These are phyloP conservation scores for Calonectria pteridis DNA, from an alignment of 2,329 filamentous ascomycete genomes.

Conservation along the genomic window DNA sequence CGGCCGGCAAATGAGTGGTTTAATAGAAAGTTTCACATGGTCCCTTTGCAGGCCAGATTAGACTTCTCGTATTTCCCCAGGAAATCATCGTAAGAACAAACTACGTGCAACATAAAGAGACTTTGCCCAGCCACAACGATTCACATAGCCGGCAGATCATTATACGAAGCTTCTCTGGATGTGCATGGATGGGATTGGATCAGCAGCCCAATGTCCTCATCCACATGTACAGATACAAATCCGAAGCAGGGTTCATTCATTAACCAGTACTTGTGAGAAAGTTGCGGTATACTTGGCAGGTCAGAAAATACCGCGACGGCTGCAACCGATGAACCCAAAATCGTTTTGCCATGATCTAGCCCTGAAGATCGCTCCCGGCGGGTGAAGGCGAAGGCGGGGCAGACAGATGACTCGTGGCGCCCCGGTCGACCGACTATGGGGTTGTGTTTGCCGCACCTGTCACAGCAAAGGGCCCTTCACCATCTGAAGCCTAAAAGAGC, in stretches of 20 bases:
- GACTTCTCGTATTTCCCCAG: conserved; percentile 25
- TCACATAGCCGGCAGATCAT: conserved; percentile 2
- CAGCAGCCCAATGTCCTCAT: neutral
- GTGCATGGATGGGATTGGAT: neutral
- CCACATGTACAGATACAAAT: neutral
- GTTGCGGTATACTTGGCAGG: neutral
- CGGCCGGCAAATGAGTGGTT: neutral
- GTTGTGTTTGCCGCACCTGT: conserved; percentile 41
- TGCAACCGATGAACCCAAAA: neutral
- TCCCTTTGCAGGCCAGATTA: neutral
- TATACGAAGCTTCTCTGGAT: neutral
- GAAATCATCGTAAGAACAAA: conserved; percentile 17
- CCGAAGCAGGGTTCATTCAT: neutral
- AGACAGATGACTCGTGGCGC: conserved; percentile 16
- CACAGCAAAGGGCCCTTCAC: conserved; percentile 37
- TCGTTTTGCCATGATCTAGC: conserved; percentile 17
- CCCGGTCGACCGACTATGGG: conserved; percentile 18
- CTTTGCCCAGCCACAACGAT: neutral
- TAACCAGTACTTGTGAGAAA: neutral
- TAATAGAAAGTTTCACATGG: neutral
- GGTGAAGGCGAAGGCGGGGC: conserved; percentile 17
- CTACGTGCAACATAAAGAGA: neutral
- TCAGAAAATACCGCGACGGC: conserved; percentile 18
- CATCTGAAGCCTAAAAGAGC: conserved; percentile 34
- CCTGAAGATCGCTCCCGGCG: conserved; percentile 20